Evolutionary conservation across 2,329 filamentous ascomycete species (phyloP).

Genomic region (Colletotrichum tanaceti): DNA sequence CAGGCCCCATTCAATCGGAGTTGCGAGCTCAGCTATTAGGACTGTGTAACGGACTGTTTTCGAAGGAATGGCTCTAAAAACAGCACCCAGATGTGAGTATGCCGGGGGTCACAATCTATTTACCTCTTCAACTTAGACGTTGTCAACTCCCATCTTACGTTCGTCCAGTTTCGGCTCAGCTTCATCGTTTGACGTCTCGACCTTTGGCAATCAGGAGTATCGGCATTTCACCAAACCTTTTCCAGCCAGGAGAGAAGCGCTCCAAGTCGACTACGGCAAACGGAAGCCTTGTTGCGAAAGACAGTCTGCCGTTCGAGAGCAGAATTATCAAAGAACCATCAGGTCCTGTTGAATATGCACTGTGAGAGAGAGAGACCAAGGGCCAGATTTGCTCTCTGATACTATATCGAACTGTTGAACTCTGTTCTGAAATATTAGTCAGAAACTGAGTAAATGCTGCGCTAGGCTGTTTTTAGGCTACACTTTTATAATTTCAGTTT

Average conservation of each 20-base stretch:
- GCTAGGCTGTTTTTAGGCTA: no score
- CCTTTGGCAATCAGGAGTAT: background rate
- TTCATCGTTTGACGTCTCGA: background rate
- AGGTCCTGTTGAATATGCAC: constrained; percentile 40
- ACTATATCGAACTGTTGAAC: no score
- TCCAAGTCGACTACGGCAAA: background rate
- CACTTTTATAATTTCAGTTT: no score
- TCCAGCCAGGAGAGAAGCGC: background rate
- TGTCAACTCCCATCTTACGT: background rate
- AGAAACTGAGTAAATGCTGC: no score
- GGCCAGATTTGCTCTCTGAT: no score
- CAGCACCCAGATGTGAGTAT: background rate
- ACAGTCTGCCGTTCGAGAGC: constrained; percentile 5
- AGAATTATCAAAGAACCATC: constrained; percentile 3
- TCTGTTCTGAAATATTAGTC: no score
- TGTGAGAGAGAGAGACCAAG: no score
- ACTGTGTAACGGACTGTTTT: background rate
- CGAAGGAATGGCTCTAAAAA: background rate
- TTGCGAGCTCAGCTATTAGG: no score
- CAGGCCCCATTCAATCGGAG: no score
- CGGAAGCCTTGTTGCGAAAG: background rate
- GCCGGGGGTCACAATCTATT: background rate
- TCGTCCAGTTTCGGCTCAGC: background rate
- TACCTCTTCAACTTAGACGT: background rate
- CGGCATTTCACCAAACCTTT: no score